phyloP scores from a whole-genome alignment of 345 rosid species.

The Cochlearia excelsa region DNA sequence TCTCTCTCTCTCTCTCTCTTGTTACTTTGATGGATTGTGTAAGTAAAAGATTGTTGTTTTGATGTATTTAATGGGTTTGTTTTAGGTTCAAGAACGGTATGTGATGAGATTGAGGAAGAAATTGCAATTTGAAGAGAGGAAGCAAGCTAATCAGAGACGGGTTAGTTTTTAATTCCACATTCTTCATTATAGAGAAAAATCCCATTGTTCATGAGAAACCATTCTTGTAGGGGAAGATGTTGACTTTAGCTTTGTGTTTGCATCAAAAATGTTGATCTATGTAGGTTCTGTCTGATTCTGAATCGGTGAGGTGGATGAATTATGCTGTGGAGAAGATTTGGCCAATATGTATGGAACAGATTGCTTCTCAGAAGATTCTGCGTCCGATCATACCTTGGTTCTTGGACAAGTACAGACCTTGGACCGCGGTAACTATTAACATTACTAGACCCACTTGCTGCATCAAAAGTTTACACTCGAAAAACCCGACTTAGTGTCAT shows the following conservation, averaged over 20 bases:
- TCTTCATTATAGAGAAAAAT: constrained; percentile 2
- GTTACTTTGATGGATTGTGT: neutral
- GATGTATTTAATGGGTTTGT: neutral
- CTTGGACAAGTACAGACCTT: constrained; percentile 90
- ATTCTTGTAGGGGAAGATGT: neutral
- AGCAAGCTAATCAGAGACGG: constrained; percentile 66
- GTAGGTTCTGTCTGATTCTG: constrained; percentile 82
- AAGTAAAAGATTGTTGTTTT: neutral
- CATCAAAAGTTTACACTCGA: constrained; percentile 10
- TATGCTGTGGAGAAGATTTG: constrained; percentile 81
- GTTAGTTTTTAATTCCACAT: constrained; percentile 35
- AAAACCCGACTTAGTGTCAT: constrained; percentile 7
- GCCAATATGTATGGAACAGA: constrained; percentile 92
- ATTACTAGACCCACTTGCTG: constrained; percentile 9
- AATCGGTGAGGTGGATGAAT: constrained; percentile 89
- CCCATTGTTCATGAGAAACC: too few species aligned
- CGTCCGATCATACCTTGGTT: constrained; percentile 97
- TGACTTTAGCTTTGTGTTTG: neutral
- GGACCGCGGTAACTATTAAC: constrained; percentile 71
- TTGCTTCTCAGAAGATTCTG: constrained; percentile 82
- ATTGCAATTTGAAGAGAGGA: constrained; percentile 62
- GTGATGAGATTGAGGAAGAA: constrained; percentile 57
- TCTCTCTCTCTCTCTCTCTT: neutral
- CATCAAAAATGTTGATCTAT: neutral
- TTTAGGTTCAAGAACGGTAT: constrained; percentile 71